phyloP scores from a whole-genome alignment of 352 stramenopile genomes.

The Lagenidium giganteum region DNA sequence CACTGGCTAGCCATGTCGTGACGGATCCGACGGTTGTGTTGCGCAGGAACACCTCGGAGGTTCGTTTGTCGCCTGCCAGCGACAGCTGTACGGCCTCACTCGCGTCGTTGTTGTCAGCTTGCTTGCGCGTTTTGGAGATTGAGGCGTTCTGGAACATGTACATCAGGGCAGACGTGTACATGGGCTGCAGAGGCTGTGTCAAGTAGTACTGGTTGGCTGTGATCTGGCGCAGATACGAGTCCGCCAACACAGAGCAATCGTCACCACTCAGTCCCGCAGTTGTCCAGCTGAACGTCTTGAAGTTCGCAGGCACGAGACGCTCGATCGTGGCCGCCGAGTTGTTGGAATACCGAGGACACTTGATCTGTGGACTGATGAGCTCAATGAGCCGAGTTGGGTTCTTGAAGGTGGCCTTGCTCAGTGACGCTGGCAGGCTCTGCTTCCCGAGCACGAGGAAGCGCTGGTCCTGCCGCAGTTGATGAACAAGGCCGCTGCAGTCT shows the following conservation, averaged over 20 bases:
- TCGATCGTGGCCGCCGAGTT: slow-evolving; percentile 18
- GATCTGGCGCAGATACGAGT: slow-evolving; percentile 41
- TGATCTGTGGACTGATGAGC: too few species aligned
- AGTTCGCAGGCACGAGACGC: too few species aligned
- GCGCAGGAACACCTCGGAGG: too few species aligned
- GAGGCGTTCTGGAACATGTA: slow-evolving; percentile 41
- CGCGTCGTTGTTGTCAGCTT: slow-evolving; percentile 16
- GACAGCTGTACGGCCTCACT: too few species aligned
- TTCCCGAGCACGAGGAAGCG: slow-evolving; percentile 35
- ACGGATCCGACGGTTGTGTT: too few species aligned
- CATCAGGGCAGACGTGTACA: slow-evolving; percentile 46
- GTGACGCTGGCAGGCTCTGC: slow-evolving; percentile 20
- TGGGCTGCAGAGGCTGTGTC: slow-evolving; percentile 28
- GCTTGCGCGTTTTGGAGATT: too few species aligned
- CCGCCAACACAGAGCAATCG: slow-evolving; percentile 34
- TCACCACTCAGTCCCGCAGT: slow-evolving; percentile 16
- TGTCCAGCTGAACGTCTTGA: too few species aligned
- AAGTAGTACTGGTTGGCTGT: slow-evolving; percentile 40
- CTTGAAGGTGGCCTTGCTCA: slow-evolving; percentile 25
- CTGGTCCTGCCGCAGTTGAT: slow-evolving; percentile 29
- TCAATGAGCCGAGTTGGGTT: slow-evolving; percentile 35
- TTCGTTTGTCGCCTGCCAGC: too few species aligned
- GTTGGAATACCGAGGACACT: too few species aligned
- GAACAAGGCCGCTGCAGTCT: slow-evolving; percentile 30
- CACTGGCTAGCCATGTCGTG: too few species aligned